Base-by-base conservation (phyloP, 257 asterid genomes). In the Nicotiana tabacum region DNA sequence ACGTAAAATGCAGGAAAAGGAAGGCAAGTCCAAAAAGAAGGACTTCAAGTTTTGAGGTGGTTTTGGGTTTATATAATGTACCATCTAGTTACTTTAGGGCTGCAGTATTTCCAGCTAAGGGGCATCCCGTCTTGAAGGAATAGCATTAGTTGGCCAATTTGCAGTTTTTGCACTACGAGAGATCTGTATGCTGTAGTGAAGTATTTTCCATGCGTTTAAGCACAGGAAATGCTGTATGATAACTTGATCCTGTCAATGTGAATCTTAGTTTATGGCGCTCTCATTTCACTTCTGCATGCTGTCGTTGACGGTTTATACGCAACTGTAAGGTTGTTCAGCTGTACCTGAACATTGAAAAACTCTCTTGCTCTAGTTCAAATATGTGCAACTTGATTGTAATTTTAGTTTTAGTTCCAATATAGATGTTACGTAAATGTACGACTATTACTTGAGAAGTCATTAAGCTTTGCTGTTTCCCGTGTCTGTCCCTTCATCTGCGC, bases 1-100 rank as follows among this genome's bases (percentile, higher is more conserved):
- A 78, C 87, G 99, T 17, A 96, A 96, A 89, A 96, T 93, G 96
- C 97, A 92, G 69, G 98, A 94, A 4, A 96, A 94, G 87, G 98
- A 94, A 66, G 90, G 87, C 88, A 95, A 94, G 84, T 92, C 98
- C 0, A 96, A 94, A 95, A 93, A 95, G 95, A 94, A 91, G 85
- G 97, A 95, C 86, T 95, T 94, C 97, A 95, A 95, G 86, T 93
- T 90, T 85, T 90, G 85, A 82, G 77, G 43, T 17, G 61, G 27
- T 33, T 43, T 70, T 55, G 80, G 39, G 10, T 48, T 67, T 61
- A 33, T 55, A 80, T 24, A 32, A 24, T 76, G 64, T 76, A 15
- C 64, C 80, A 7, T 76, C 62, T 72, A 48, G 80, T 51, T 76
- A 17, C 77, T 35, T 17, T 76, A 76, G 46, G 27, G 80, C 80